A percentile compares a stretch with the other conserved stretches of the same genome.
phyloP scores from a whole-genome alignment of 495 filamentous ascomycete genomes.

The Talaromyces thailandensis region DNA sequence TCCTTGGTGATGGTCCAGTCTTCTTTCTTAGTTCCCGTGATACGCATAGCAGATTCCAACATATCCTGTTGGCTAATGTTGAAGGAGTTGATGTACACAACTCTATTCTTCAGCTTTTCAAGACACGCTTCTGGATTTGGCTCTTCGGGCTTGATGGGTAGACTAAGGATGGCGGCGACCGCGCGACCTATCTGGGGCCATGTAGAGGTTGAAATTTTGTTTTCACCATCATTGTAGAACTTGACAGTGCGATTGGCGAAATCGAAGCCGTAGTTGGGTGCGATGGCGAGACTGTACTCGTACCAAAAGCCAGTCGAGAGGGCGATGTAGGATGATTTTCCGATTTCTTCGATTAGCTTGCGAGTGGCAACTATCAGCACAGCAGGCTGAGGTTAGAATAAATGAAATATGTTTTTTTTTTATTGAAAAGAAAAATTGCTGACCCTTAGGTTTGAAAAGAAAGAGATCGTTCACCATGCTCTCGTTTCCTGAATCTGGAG shows the following conservation, averaged over 20 bases:
- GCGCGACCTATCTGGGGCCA: slow-evolving; percentile 35
- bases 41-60: slow-evolving; percentile 41
- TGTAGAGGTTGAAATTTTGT: slow-evolving; percentile 29
- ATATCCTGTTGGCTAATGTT: slow-evolving; percentile 42
- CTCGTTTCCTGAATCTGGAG: slow-evolving; percentile 29
- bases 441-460: slow-evolving; percentile 10
- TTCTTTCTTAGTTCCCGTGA: slow-evolving; percentile 36
- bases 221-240: slow-evolving; percentile 41
- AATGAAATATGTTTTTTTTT: background rate
- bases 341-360: slow-evolving; percentile 30
- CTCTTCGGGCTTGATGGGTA: slow-evolving; percentile 38
- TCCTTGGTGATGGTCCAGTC: slow-evolving; percentile 51
- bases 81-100: slow-evolving; percentile 38
- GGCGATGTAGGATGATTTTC: slow-evolving; percentile 38
- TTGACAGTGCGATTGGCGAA: slow-evolving; percentile 24
- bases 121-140: slow-evolving; percentile 19
- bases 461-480: slow-evolving; percentile 23
- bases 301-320: slow-evolving; percentile 45
- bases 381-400: background rate
- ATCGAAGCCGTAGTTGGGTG: slow-evolving; percentile 34
- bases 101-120: slow-evolving; percentile 26
- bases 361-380: slow-evolving; percentile 1
- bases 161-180: slow-evolving; percentile 31
- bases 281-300: slow-evolving; percentile 33
- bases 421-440: background rate